Evolutionary conservation across 1,284 basidiomycete species (phyloP), one percentile per base, ranked within the genome.

Genomic region (Entoloma clypeatum): DNA sequence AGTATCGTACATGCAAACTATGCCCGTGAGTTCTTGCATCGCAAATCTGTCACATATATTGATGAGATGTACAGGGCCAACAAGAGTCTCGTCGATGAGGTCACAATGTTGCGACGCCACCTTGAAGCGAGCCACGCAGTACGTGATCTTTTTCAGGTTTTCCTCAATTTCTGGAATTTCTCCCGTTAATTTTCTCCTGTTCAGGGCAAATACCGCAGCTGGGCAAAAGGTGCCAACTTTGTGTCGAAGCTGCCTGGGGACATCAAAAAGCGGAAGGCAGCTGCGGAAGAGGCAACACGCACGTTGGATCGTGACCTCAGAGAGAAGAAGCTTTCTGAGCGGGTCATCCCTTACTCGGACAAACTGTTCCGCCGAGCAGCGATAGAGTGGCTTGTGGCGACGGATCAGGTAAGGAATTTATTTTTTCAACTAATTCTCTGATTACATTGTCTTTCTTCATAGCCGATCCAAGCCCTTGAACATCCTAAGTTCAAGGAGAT

Each of bases 361-460:
- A 28, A 48, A 3, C 8, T 47, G 0, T 64, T 66, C 34, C 13
- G 31, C 6, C 23, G 49, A 11, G 61, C 56, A 0, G 61, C 58
- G 2, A 47, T 63, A 30, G 52, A 64, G 33, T 68, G 67, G 67
- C 43, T 68, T 7, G 49, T 65, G 18, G 52, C 51, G 0, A 66
- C 60, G 0, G 55, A 67, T 44, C 63, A 43, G 41, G 35, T 37
- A 43, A 19, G 22, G 23, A n/a, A 34, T 30, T 40, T 14, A 18
- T 21, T 19, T 47, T 25, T 33, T 25, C 22, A 5, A 27, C 16
- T 32, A 7, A 2, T 22, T n/a, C 13, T 26, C 18, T 27, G 8
- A 13, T 28, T 5, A 2, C 19, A 19, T 18, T 10, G 22, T 11
- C 28, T 8, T 9, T 11, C 27, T n/a, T 23, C 17, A 11, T 28